Conservation (phyloP, 164 flowering plant species). For the Stephania yunnanensis region DNA sequence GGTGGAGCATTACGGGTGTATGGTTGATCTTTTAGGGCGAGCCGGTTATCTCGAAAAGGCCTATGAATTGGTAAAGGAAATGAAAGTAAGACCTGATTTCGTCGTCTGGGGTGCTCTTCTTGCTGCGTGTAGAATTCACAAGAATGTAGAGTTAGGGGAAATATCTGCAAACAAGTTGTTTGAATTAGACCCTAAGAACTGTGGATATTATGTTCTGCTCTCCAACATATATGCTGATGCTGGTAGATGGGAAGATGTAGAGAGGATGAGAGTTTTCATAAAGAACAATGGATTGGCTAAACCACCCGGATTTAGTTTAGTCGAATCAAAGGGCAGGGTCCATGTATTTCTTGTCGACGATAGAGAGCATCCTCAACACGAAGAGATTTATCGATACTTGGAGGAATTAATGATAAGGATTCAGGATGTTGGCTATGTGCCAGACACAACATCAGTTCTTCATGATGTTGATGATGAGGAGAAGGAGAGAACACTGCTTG, state of each 20-base stretch:
- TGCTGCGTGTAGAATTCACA: constrained; percentile 70
- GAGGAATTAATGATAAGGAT: constrained; percentile 43
- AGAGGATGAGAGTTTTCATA: constrained; percentile 54
- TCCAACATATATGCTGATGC: constrained; percentile 85
- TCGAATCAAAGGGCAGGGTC: constrained; percentile 62
- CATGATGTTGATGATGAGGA: constrained; percentile 81
- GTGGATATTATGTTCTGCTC: constrained; percentile 76
- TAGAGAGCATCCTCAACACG: constrained; percentile 63
- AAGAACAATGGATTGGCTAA: constrained; percentile 50
- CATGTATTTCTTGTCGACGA: constrained; percentile 85
- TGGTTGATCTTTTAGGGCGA: constrained; percentile 88
- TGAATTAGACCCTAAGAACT: constrained; percentile 65
- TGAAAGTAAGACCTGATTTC: constrained; percentile 70
- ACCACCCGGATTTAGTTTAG: constrained; percentile 78
- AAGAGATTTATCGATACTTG: constrained; percentile 46
- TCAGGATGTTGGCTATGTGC: constrained; percentile 58
- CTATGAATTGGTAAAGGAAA: constrained; percentile 49
- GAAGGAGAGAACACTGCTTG: constrained; percentile 48
- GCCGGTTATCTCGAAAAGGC: constrained; percentile 62
- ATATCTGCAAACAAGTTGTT: constrained; percentile 62
- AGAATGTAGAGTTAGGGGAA: constrained; percentile 77
- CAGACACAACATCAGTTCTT: constrained; percentile 52
- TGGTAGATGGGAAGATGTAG: constrained; percentile 75
- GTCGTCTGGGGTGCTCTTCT: constrained; percentile 89
- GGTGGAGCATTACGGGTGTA: constrained; percentile 76